Evolutionary conservation across 306 rosid genomes (phyloP).

Genomic region (Rosa lucieae): DNA sequence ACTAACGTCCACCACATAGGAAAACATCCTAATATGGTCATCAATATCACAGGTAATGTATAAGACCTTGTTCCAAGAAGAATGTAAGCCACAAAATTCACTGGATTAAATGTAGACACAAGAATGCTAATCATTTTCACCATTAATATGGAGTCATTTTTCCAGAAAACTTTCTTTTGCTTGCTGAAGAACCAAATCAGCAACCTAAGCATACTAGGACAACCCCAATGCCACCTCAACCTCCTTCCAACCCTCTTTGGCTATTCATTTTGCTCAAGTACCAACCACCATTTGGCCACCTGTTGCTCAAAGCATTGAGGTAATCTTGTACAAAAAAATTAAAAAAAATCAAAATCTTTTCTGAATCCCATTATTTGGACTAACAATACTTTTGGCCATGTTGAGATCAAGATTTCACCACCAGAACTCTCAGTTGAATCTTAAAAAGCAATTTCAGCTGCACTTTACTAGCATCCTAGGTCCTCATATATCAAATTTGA

Average conservation of each 20-base stretch:
- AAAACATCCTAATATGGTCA: background rate
- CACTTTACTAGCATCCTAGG: constrained; percentile 8
- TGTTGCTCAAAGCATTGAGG: constrained; percentile 7
- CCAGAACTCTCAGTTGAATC: background rate
- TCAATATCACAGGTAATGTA: background rate
- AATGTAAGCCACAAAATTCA: background rate
- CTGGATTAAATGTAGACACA: background rate
- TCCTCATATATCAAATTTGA: background rate
- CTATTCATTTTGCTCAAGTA: background rate
- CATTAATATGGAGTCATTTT: background rate
- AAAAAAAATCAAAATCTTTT: background rate
- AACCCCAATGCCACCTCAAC: background rate
- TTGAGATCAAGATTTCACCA: background rate
- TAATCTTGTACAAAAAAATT: background rate
- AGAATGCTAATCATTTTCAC: background rate
- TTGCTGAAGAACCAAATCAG: background rate
- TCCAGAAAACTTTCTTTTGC: background rate
- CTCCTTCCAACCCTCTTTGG: background rate
- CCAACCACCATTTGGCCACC: background rate
- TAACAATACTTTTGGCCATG: background rate
- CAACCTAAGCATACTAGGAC: background rate
- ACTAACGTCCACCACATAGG: background rate
- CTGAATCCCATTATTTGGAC: background rate
- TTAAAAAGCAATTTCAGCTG: constrained; percentile 8
- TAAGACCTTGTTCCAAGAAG: background rate